Evolutionary conservation across 208 protist species (phyloP), one percentile per base, ranked within the genome.

Genomic region (Tetramitus jugosus): DNA sequence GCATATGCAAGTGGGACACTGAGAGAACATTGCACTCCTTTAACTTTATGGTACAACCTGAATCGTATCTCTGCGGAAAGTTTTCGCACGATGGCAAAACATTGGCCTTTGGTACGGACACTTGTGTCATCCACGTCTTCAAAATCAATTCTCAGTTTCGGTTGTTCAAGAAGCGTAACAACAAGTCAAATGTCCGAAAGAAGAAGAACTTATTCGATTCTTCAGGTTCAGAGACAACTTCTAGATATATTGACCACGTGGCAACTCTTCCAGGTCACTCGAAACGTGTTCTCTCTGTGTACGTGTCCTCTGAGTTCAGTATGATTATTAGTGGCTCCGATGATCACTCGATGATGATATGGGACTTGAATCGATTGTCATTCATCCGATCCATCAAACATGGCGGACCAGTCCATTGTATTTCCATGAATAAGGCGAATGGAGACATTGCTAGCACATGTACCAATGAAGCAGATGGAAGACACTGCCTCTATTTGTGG

Each of bases 401-500:
- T 46, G 71, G 61, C 35, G 52, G 64, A 29, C 6, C 26, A 35
- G 46, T 79, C 4, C 35, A 3, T 8, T 31, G 26, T 0, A 43
- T 68, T 53, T 39, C 40, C 0, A 17, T 46, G 10, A 42, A 6
- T 29, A 20, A 26, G 7, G 62, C 46, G 13, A 77, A 37, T 49
- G 56, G 67, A 46, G 76, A 79, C 49, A 64, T 64, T 31, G 45
- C 46, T 14, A 80, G 20, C 8, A 39, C 31, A 23, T 46, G 62
- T 35, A 76, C 17, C 3, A 43, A 40, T 31, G 26, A 42, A n/a
- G 17, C 20, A 35, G 31, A 60, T 26, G 43, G 42, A 35, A 61
- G 43, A 45, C n/a, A 81, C 39, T 10, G 31, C 13, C 33, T 82
- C 6, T 56, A 79, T 56, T 75, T 82, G 20, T 82, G 78, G 78